These are phyloP conservation scores for Protomyces macrosporus DNA, from an alignment of 1,139 yeast genomes.

Conservation along the genomic window DNA sequence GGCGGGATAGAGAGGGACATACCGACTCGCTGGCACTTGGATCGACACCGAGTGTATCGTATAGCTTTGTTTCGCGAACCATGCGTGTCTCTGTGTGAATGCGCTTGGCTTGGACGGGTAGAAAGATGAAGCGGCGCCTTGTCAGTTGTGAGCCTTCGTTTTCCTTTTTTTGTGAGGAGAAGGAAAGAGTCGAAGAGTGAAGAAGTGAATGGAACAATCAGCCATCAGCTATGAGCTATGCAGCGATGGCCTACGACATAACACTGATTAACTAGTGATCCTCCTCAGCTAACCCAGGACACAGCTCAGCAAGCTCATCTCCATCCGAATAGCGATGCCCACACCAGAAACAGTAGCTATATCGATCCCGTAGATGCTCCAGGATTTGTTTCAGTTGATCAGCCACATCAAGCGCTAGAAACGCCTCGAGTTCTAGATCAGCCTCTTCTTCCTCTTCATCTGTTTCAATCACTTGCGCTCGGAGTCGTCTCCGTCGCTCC, in stretches of 20 bases:
- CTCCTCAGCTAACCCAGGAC: conserved; percentile 47
- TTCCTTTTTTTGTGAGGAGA: background rate
- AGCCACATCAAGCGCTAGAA: conserved; percentile 35
- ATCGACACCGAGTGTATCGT: background rate
- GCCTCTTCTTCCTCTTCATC: conserved; percentile 35
- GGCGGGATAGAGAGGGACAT: background rate
- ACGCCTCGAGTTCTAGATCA: conserved; percentile 37
- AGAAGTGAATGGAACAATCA: background rate
- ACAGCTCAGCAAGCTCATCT: conserved; percentile 42
- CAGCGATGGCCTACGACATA: no score
- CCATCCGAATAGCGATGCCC: conserved; percentile 42
- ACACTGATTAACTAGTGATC: no score
- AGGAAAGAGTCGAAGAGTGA: background rate
- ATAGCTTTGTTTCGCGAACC: background rate
- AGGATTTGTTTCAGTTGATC: conserved; percentile 37
- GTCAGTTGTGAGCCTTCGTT: background rate
- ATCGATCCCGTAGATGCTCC: conserved; percentile 41
- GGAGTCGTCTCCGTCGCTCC: background rate
- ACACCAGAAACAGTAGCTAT: conserved; percentile 49
- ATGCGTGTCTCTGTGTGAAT: background rate
- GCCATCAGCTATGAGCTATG: background rate
- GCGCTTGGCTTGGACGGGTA: background rate
- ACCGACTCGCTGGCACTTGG: background rate
- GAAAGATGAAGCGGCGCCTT: background rate
- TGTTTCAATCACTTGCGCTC: conserved; percentile 24